Base-by-base conservation (phyloP, 495 filamentous ascomycete species). In the Podospora pseudocomata region DNA sequence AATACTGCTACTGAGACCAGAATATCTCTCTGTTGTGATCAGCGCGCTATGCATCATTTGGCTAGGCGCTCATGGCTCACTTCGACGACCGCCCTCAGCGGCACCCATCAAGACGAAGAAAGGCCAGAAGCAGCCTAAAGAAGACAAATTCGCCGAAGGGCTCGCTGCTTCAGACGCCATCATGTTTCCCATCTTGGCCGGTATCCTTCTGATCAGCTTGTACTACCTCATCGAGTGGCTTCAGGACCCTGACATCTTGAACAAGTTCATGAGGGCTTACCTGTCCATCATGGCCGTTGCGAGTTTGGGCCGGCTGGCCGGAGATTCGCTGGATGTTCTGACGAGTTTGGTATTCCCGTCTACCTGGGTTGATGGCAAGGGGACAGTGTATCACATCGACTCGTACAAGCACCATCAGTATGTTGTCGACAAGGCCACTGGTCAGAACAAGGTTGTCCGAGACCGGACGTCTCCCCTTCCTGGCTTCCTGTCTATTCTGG, bases 161-260 rank as follows among this genome's bases (percentile, higher is more conserved):
- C 78, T 99, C 39, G 81, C 83, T 20, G 90, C 92, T 3, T 89
- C 86, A 0, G 95, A 98, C 80, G 95, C 93, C 39, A 83, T 98
- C 70, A 81, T 95, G 77, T 90, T 97, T 63, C 95, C 95, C 7
- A 70, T 97, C n/a, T 79, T 91, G 44, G 94, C 93, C 9, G 95
- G 89, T 5, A 67, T 80, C 2, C 86, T 89, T 0, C 86, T 99
- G 11, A 83, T 89, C 32, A 89, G 87, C 0, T 83, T 99, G 15
- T 98, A 97, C 79, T 87, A 94, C 73, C 82, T 97, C 64, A 92
- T 98, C 75, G 92, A 96, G 73, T 96, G 89, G 85, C 84, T 96
- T 28, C 85, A 95, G 70, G 91, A 96, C 72, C 88, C 94, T 0
- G 82, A 86, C 11, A 79, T 95, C 11, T 72, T 99, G 72, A 98